Evolutionary conservation across 1,284 basidiomycete genomes (phyloP), one percentile per base, ranked within the genome.

Genomic region (Paramarasmius palmivorus): DNA sequence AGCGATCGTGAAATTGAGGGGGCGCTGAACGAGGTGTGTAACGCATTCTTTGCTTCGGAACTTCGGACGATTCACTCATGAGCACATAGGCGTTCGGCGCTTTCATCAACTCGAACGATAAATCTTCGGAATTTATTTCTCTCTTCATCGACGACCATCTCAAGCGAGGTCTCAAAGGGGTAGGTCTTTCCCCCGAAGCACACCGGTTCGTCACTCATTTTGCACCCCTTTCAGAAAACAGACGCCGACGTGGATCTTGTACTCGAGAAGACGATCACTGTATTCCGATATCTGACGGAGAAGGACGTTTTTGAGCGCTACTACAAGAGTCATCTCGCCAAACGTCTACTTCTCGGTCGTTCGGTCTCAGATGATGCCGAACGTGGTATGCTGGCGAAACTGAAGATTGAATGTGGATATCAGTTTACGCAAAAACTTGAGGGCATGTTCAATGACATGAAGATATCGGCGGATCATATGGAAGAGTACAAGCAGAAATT

Each of bases 381-480:
- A 69, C 88, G 93, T 49, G 93, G 92, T 54, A 98, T 99, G 96
- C 83, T 99, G 12, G 90, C 94, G 49, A 99, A 98, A 73, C 86
- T 99, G 67, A 99, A 99, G 75, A 81, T 98, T 37, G 95, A 99
- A 71, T 93, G 92, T 64, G 97, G 97, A 7, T 92, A 92, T 65
- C 93, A 96, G 65, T 99, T 98, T 68, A 98, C 97, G 0, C 94
- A 98, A 71, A 97, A 97, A 68, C 77, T 99, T 61, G 96, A 99
- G 70, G 96, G 97, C 52, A 99, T 99, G 97, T 96, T 99, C 79
- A 86, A 95, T 63, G 97, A 99, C 68, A 96, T 99, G 86, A 93
- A 88, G 64, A 72, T 97, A 36, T 96, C 93, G 17, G 74, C 78
- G 23, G 97, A 99, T 53, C 88, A 86, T 7, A 93, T 90, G 77